phyloP scores from a whole-genome alignment of 2,329 filamentous ascomycete species.

The Cladophialophora immunda region DNA sequence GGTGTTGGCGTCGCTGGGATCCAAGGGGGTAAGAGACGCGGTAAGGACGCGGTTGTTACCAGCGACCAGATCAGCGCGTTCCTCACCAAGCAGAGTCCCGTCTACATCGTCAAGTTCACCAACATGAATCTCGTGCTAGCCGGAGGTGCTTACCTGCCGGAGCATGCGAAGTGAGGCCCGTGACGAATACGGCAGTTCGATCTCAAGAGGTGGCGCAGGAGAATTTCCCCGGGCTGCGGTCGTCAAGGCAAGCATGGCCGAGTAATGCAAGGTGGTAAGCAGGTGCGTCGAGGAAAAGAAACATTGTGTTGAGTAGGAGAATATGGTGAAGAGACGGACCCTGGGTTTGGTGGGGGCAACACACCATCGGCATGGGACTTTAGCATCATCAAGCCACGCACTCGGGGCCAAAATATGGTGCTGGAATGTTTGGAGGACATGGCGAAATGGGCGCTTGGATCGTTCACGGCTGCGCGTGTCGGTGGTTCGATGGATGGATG shows the following conservation, averaged over 20 bases:
- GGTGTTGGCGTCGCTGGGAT: conserved; percentile 59
- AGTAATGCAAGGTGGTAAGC: background rate
- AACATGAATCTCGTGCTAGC: conserved; percentile 93
- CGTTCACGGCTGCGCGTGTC: no score
- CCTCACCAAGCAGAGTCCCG: conserved; percentile 93
- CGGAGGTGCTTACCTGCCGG: conserved; percentile 73
- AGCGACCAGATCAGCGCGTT: conserved; percentile 95
- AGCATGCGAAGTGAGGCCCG: conserved; percentile 33
- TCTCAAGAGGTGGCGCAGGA: background rate
- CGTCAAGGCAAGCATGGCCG: background rate
- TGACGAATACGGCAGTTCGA: background rate
- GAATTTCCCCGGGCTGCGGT: no score
- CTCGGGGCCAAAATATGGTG: background rate
- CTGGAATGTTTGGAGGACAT: background rate
- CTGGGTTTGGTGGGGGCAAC: background rate
- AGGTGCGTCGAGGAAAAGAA: background rate
- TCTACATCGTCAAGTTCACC: conserved; percentile 92
- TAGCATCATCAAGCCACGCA: background rate
- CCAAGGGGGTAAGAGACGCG: conserved; percentile 68
- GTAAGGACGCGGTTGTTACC: conserved; percentile 88
- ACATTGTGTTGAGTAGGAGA: background rate
- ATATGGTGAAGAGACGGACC: background rate
- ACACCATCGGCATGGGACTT: background rate
- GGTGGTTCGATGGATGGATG: no score
- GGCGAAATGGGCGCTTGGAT: no score